These are phyloP conservation scores for Backusella circina DNA, from an alignment of 192 early-diverging fungal species.

Conservation along the genomic window DNA sequence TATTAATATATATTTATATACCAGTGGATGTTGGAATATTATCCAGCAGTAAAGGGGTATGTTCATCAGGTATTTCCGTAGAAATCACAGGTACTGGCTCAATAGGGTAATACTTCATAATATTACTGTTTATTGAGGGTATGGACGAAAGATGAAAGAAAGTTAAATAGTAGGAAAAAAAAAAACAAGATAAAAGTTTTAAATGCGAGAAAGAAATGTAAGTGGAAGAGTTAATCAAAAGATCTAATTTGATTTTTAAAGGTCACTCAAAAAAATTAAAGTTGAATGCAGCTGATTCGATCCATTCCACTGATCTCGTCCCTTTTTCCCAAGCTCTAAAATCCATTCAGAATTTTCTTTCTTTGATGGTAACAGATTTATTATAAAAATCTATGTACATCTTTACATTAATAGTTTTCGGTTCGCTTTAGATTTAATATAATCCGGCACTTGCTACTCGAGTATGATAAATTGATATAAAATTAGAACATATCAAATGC, in stretches of 20 bases:
- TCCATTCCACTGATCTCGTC: not conserved
- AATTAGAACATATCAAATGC: not conserved
- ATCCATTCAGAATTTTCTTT: not conserved
- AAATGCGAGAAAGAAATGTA: not conserved
- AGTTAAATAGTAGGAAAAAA: not conserved
- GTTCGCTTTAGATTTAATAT: not conserved
- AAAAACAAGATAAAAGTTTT: not conserved
- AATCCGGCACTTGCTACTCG: not conserved
- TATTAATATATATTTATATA: not conserved
- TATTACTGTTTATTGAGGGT: not conserved
- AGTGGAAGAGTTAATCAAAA: not conserved
- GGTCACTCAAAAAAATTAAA: slow-evolving; percentile 6
- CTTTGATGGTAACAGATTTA: not conserved
- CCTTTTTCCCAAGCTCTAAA: not conserved
- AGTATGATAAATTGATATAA: not conserved
- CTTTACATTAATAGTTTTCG: not conserved
- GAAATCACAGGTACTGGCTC: not conserved
- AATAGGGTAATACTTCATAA: not conserved
- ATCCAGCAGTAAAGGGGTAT: not conserved
- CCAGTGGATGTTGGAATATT: not conserved
- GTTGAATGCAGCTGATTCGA: slow-evolving; percentile 11
- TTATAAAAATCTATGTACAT: not conserved
- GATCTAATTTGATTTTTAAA: slow-evolving; percentile 1
- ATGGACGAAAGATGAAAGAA: not conserved
- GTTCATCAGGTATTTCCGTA: not conserved